These are phyloP conservation scores for Lophium mytilinum DNA, from an alignment of 495 filamentous ascomycete genomes.

Conservation along the genomic window DNA sequence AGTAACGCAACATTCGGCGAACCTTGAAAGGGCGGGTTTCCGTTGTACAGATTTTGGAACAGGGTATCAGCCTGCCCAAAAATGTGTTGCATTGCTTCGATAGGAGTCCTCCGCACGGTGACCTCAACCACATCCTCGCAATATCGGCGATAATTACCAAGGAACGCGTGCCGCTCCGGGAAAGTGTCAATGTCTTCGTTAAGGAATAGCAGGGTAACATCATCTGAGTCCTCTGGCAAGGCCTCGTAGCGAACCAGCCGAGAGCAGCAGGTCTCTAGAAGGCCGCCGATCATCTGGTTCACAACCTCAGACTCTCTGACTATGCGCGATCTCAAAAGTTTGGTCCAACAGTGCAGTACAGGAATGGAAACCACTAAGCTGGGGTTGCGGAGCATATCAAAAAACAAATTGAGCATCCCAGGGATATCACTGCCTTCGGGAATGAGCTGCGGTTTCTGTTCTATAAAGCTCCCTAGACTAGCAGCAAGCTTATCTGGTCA, in stretches of 20 bases:
- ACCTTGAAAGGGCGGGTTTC: slow-evolving; percentile 61
- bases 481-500: slow-evolving; percentile 58
- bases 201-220: slow-evolving; percentile 72
- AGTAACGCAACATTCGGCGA: background rate
- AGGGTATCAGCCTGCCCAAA: slow-evolving; percentile 65
- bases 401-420: slow-evolving; percentile 71
- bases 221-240: slow-evolving; percentile 69
- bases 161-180: slow-evolving; percentile 89
- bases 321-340: slow-evolving; percentile 58
- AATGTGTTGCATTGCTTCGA: slow-evolving; percentile 82
- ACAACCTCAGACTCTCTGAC: slow-evolving; percentile 59
- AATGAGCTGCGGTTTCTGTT: slow-evolving; percentile 58
- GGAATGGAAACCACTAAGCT: slow-evolving; percentile 91
- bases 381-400: slow-evolving; percentile 69
- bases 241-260: slow-evolving; percentile 76
- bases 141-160: slow-evolving; percentile 94
- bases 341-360: slow-evolving; percentile 80
- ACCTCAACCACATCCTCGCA: slow-evolving; percentile 76
- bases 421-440: slow-evolving; percentile 57
- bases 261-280: slow-evolving; percentile 72
- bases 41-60: slow-evolving; percentile 65
- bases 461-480: slow-evolving; percentile 72
- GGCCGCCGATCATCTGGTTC: slow-evolving; percentile 58
- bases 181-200: slow-evolving; percentile 90
- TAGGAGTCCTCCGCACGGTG: slow-evolving; percentile 67